Percentiles rank a stretch among this genome's conserved stretches.
These are phyloP conservation scores for Tulasnella sp. DNA, from an alignment of 768 basidiomycete species.

Conservation along the genomic window DNA sequence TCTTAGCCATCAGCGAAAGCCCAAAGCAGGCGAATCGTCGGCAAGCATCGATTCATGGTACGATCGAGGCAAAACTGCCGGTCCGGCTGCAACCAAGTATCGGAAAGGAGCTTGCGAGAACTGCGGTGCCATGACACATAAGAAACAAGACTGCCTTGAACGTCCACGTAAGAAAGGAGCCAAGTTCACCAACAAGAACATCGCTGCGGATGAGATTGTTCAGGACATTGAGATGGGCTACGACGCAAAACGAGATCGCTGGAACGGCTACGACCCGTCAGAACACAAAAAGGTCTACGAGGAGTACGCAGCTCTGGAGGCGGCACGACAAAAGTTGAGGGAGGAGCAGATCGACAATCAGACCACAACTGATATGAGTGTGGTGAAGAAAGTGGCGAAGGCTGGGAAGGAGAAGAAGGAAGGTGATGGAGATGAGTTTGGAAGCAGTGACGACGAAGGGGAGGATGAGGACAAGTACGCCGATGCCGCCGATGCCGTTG, in stretches of 20 bases:
- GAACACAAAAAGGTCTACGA: conserved; percentile 85
- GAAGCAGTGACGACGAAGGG: conserved; percentile 92
- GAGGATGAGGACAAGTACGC: conserved; percentile 98
- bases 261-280: conserved; percentile 95
- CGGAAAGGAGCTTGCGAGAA: conserved; percentile 99
- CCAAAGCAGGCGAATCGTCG: conserved; percentile 51
- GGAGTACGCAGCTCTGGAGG: conserved; percentile 90
- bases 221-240: conserved; percentile 75
- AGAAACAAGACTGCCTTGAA: conserved; percentile 86
- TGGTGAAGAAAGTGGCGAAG: conserved; percentile 92
- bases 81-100: conserved; percentile 93
- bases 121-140: conserved; percentile 95
- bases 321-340: conserved; percentile 80
- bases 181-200: conserved; percentile 84
- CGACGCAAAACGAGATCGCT: conserved; percentile 93
- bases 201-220: conserved; percentile 85
- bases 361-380: conserved; percentile 86
- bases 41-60: conserved; percentile 86
- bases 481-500: conserved; percentile 94
- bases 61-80: conserved; percentile 76
- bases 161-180: conserved; percentile 95
- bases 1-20: conserved; percentile 88
- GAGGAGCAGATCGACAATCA: conserved; percentile 99
- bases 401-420: conserved; percentile 74
- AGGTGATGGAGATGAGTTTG: conserved; percentile 59